Base-by-base conservation (phyloP, 371 early-diverging fungal genomes). In the Smittium mucronatum region DNA sequence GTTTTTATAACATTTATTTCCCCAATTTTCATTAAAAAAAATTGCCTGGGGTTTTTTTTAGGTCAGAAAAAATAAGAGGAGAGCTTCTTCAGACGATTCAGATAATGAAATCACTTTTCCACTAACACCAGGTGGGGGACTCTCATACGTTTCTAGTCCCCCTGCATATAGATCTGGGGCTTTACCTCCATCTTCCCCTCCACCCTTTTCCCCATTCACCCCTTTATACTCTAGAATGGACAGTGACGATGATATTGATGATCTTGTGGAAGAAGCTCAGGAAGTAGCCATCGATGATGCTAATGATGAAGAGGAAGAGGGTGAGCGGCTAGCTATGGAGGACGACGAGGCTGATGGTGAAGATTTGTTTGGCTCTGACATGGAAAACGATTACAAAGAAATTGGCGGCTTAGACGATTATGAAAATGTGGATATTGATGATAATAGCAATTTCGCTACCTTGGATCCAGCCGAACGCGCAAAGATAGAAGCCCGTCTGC, bases 351-450 rank as follows among this genome's bases (percentile, higher is more conserved):
- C 87, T 58, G 86, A 89, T 57, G 93, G 91, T 33, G 89, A 89
- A 75, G 92, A 92, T 82, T 80, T 94, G 59, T 92, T 91, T 79
- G 92, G 89, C 28, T 81, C 85, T 25, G 85, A 81, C 47, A 87
- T 93, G 84, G 91, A 89, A 75, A 80, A 81, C 60, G 93, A 93
- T 75, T 93, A 97, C 79, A 81, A 74, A 26, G 80, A 81, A 58
- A 90, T 93, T 72, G 82, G 77, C n/a, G 73, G 75, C 28, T 78
- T 88, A 36, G 98, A 97, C 78, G 75, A 72, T 0, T 95, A 96
- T 73, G 95, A 95, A 70, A 73, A 73, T 15, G 83, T 77, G 15
- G 87, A 86, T 58, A 74, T 94, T 58, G 92, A 94, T 72, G 78
- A 79, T 58, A 89, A 93, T 47, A 84, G 84, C 0, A 83, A 84